Base-by-base conservation (phyloP, 345 rosid genomes). In the Euphorbia lathyris region DNA sequence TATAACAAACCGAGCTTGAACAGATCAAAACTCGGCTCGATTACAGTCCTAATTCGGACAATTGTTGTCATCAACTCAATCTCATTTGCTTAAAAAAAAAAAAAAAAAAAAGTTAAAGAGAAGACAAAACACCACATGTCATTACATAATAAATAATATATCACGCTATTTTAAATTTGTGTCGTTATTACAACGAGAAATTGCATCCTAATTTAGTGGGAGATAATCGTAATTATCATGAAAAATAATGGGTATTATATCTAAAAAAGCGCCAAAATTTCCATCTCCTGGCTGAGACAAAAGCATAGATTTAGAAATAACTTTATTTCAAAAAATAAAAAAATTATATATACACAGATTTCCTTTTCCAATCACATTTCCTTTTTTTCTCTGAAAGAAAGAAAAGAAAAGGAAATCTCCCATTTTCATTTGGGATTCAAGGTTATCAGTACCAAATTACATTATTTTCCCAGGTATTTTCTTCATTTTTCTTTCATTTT, bases 261-360 rank as follows among this genome's bases (percentile, higher is more conserved):
- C 55, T 19, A 43, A 66, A 63, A 56, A 76, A 76, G 77, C 78
- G 79, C 79, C 86, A 84, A 76, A 76, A 55, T 69, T 73, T 79
- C 67, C 68, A 68, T 65, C 66, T 30, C 57, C 71, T 55, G 74
- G 40, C 77, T 13, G 7, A 43, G 65, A 71, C 72, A 59, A 14
- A 74, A 45, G 60, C 14, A 25, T 1, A 11, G 48, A 59, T 27
- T 22, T 45, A 45, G n/a, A 65, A 52, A 5, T 30, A 38, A 2
- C 2, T 61, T 23, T 27, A 40, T 3, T 8, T 40, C 43, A 40
- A 40, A 40, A 45, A 45, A 45, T 7, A 45, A 45, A 16, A 12
- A 40, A 40, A 4, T 7, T 45, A 45, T 45, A 45, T 12, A 45
- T 45, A 45, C 19, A 12, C 51, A 45, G 10, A 23, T 25, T 71